Conservation (phyloP, 345 rosid species). For the Heritiera fomes region DNA sequence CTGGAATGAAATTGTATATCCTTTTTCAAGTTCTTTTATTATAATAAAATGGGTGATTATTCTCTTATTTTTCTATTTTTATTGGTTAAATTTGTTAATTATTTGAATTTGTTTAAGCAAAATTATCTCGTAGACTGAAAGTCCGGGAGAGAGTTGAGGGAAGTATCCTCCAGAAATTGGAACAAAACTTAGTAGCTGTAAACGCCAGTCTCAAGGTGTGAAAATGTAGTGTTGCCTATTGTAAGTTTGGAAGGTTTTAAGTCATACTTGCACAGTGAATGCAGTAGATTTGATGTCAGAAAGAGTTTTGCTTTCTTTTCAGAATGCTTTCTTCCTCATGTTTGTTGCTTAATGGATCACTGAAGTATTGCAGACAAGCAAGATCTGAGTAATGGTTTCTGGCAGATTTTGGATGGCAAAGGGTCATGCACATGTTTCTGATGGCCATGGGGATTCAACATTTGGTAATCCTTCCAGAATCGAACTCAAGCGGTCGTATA, state of each 20-base stretch:
- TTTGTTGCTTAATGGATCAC: not conserved
- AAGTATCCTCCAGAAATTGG: not conserved
- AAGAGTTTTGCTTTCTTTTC: not conserved
- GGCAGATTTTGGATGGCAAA: slow-evolving; percentile 58
- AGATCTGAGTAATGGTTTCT: slow-evolving; percentile 15
- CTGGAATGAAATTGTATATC: slow-evolving; percentile 26
- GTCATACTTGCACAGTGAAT: not conserved
- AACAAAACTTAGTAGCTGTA: not conserved
- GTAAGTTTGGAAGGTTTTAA: not conserved
- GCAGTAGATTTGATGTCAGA: not conserved
- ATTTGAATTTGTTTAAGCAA: no score
- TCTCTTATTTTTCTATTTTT: not conserved
- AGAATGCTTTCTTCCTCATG: not conserved
- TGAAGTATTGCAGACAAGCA: slow-evolving; percentile 2
- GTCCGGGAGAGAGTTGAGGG: no score
- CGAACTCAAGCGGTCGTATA: slow-evolving; percentile 66
- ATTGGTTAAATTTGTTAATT: no score
- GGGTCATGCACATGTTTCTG: slow-evolving; percentile 38
- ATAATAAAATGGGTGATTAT: not conserved
- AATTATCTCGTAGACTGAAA: no score
- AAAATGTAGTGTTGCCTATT: not conserved
- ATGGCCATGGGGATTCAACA: slow-evolving; percentile 45
- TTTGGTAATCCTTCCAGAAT: slow-evolving; percentile 55
- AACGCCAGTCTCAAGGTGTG: not conserved
- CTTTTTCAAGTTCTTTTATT: not conserved